Conservation (phyloP, 192 early-diverging fungal species). For the Linnemannia schmuckeri region DNA sequence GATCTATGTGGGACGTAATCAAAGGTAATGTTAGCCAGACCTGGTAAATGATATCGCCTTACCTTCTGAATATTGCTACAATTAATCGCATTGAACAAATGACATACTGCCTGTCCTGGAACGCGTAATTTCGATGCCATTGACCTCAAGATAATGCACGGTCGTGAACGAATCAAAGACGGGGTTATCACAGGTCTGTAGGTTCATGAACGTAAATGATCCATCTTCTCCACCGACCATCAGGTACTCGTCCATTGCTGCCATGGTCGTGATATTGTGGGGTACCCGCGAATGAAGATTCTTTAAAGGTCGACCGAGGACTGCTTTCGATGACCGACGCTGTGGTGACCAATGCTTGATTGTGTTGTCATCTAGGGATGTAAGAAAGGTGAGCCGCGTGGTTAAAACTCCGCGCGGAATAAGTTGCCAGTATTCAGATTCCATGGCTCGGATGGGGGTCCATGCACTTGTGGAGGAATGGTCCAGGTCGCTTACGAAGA, state of each 20-base stretch:
- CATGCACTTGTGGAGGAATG: too few relatives aligned
- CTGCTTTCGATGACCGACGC: conserved; percentile 31
- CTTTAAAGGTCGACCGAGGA: conserved; percentile 42
- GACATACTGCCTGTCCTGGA: conserved; percentile 47
- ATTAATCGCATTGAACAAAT: not conserved
- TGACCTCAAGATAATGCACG: conserved; percentile 25
- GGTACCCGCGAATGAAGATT: not conserved
- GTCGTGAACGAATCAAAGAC: conserved; percentile 25
- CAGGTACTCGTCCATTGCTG: conserved; percentile 32
- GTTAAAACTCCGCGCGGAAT: not conserved
- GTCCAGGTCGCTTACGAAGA: conserved; percentile 17
- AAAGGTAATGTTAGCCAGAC: not conserved
- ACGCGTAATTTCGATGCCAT: conserved; percentile 41
- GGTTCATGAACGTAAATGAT: conserved; percentile 33
- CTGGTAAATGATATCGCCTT: not conserved
- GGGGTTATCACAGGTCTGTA: conserved; percentile 26
- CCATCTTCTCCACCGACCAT: conserved; percentile 45
- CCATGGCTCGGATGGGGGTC: too few relatives aligned
- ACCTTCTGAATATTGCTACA: not conserved
- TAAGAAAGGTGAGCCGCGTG: not conserved
- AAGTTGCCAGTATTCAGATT: too few relatives aligned
- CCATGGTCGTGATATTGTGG: conserved; percentile 37
- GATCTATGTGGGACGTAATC: not conserved
- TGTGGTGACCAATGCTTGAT: conserved; percentile 65
- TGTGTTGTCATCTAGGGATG: conserved; percentile 49